Evolutionary conservation across 495 filamentous ascomycete genomes (phyloP), one percentile per base, ranked within the genome.

Genomic region (Lepidopterella palustris): DNA sequence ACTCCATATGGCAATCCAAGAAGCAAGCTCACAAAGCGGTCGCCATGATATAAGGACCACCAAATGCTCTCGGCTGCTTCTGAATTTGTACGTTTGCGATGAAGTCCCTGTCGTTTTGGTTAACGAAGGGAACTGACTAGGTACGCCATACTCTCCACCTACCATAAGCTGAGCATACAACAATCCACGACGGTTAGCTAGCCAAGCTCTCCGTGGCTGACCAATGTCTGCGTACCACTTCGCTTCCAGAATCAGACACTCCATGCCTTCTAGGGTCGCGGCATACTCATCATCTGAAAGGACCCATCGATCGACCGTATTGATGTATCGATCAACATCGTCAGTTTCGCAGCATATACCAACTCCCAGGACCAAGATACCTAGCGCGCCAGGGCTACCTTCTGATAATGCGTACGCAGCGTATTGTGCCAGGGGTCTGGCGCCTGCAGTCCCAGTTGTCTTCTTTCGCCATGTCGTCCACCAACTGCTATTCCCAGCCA

Each of bases 171-270:
- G 72, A 13, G 75, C 76, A 48, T 78, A 74, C 35, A 76, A 73
- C 23, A 82, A 69, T 4, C 70, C 79, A 23, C 79, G 74, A 8
- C 80, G 74, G 25, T 63, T 70, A 11, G 65, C 57, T 6, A 82
- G 68, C 81, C 81, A 84, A 0, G 76, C 70, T 65, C 76, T 73
- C 20, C 81, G 77, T 29, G 79, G 72, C 18, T 75, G 76, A n/a
- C 81, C 81, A 21, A 76, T 71, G 48, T 80, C 77, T 25, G 74
- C 55, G 54, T 80, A 74, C 39, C 71, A 72, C 53, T 80, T 82
- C 9, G 72, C 69, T 18, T 74, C 68, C 4, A 84, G 60, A 45
- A 76, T 58, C 35, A 79, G 69, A 56, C 73, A 78, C 63, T 81
- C 79, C 42, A 84, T 72, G 5, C 78, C 79, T 29, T 81, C 76